These are phyloP conservation scores for Penicillium sp. DNA, from an alignment of 2,329 filamentous ascomycete species.

Conservation along the genomic window DNA sequence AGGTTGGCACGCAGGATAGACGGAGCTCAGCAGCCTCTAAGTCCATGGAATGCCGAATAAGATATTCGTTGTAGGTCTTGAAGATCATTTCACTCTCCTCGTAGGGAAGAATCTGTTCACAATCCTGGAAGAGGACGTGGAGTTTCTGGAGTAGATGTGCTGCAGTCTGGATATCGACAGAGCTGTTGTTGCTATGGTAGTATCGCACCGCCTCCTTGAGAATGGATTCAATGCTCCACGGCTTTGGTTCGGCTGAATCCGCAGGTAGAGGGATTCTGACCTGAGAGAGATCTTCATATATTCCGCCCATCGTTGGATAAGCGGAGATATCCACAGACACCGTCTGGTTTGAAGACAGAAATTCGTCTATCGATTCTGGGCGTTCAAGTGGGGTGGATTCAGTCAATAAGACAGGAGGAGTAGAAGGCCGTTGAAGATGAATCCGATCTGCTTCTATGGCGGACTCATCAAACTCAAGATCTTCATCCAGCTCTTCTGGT, in stretches of 20 bases:
- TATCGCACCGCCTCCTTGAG: conserved; percentile 42
- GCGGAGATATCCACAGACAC: not conserved
- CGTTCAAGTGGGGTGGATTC: conserved; percentile 34
- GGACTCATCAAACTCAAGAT: conserved; percentile 29
- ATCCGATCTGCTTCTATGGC: conserved; percentile 24
- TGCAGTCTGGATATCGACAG: conserved; percentile 42
- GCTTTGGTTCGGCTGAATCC: conserved; percentile 32
- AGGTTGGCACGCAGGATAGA: conserved; percentile 54
- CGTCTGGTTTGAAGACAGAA: not conserved
- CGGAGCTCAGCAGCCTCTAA: conserved; percentile 57
- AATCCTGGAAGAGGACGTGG: conserved; percentile 39
- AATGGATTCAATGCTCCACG: conserved; percentile 42
- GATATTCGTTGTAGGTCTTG: conserved; percentile 57
- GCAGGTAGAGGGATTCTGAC: conserved; percentile 34
- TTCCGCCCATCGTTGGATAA: conserved; percentile 10
- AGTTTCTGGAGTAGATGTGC: conserved; percentile 44
- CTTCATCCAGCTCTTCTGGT: conserved; percentile 21
- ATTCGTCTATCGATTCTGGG: conserved; percentile 8
- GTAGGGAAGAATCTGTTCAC: conserved; percentile 40
- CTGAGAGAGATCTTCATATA: conserved; percentile 23
- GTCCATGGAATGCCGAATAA: conserved; percentile 48
- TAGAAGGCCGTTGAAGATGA: conserved; percentile 48
- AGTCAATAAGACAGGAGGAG: conserved; percentile 36
- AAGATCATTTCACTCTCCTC: conserved; percentile 57
- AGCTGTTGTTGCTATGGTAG: conserved; percentile 37